phyloP scores from a whole-genome alignment of 1,284 basidiomycete species.

The Trichosporon ovoides region DNA sequence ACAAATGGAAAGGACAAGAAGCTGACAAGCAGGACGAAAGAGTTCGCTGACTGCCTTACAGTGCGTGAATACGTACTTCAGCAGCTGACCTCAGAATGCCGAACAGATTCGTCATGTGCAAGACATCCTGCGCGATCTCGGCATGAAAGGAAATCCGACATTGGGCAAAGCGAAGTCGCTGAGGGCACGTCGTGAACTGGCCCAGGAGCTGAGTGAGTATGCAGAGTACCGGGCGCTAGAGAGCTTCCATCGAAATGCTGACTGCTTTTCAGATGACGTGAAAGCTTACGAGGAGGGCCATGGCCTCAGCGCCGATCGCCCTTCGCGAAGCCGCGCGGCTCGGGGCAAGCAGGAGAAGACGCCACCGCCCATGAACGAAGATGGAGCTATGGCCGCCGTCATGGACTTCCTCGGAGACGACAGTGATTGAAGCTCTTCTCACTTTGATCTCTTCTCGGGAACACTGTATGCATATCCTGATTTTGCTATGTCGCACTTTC shows the following conservation, averaged over 20 bases:
- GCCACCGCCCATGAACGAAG: not conserved
- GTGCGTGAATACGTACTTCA: slow-evolving; percentile 14
- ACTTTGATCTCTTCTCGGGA: too few species aligned
- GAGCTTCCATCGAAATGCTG: not conserved
- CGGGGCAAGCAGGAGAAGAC: not conserved
- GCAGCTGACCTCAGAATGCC: slow-evolving; percentile 44
- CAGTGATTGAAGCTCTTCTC: too few species aligned
- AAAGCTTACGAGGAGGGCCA: slow-evolving; percentile 45
- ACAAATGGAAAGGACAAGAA: not conserved
- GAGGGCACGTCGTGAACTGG: slow-evolving; percentile 65
- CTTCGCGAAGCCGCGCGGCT: slow-evolving; percentile 7
- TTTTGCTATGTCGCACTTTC: too few species aligned
- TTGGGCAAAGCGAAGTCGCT: slow-evolving; percentile 71
- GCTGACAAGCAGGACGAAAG: slow-evolving; percentile 51
- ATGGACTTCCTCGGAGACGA: slow-evolving; percentile 19
- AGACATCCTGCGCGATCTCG: slow-evolving; percentile 62
- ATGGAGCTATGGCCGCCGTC: slow-evolving; percentile 17
- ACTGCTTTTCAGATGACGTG: slow-evolving; percentile 43
- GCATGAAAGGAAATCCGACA: slow-evolving; percentile 72
- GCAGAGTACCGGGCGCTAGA: too few species aligned
- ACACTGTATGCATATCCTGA: too few species aligned
- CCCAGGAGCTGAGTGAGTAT: slow-evolving; percentile 68
- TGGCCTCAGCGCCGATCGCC: slow-evolving; percentile 26
- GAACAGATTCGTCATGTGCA: slow-evolving; percentile 65
- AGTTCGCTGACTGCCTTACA: slow-evolving; percentile 60